Evolutionary conservation across 148 eudicot genomes (phyloP).

Genomic region (Camellia granthamiana): DNA sequence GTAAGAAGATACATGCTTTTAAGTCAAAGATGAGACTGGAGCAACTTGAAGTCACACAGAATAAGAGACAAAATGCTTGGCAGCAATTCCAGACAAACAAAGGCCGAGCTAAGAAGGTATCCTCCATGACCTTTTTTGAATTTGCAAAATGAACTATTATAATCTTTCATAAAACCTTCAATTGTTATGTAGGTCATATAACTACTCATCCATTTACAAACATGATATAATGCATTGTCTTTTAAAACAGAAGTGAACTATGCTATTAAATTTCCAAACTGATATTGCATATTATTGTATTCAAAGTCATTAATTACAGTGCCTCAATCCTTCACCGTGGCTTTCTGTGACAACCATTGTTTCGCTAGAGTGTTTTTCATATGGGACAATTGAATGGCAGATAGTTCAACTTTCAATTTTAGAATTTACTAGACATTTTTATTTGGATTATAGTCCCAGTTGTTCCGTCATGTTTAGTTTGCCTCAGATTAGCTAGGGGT

Average conservation of each 20-base stretch:
- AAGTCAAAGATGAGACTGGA: slow-evolving; percentile 91
- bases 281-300: neutral
- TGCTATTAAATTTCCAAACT: neutral
- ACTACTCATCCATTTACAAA: neutral
- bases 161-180: neutral
- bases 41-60: slow-evolving; percentile 85
- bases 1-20: slow-evolving; percentile 90
- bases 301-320: neutral
- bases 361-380: neutral
- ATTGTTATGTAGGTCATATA: neutral
- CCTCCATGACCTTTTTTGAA: neutral
- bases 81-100: slow-evolving; percentile 93
- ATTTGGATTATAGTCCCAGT: neutral
- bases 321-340: neutral
- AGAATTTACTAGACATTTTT: neutral
- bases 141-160: neutral
- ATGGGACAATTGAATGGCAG: neutral
- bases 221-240: neutral
- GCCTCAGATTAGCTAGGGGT: neutral
- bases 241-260: neutral
- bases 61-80: slow-evolving; percentile 98
- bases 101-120: slow-evolving; percentile 89
- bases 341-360: neutral
- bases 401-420: neutral
- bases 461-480: neutral